Conservation (phyloP, 2,329 filamentous ascomycete genomes). For the Colletotrichum orchidophilum region DNA sequence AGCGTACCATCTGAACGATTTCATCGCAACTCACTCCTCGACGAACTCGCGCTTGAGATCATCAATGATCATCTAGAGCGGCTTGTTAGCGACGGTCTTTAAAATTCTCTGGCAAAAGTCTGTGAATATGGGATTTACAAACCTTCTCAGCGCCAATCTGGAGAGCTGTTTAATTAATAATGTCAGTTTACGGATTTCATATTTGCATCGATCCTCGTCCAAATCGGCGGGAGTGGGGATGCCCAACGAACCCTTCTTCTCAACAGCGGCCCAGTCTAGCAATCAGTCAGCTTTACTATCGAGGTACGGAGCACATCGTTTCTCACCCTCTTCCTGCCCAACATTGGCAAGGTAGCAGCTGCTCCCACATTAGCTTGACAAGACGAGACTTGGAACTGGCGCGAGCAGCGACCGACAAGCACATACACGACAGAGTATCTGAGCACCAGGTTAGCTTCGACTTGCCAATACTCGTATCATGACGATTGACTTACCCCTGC, state of each 20-base stretch:
- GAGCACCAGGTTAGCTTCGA: not conserved
- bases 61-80: constrained; percentile 55
- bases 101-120: not conserved
- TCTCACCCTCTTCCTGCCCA: constrained; percentile 68
- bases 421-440: constrained; percentile 27
- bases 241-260: constrained; percentile 67
- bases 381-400: not conserved
- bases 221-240: not conserved
- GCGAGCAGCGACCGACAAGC: not conserved
- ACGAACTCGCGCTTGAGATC: constrained; percentile 78
- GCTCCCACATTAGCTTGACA: not conserved
- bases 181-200: not conserved
- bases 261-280: constrained; percentile 71
- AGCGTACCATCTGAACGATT: not conserved
- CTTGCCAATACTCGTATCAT: not conserved
- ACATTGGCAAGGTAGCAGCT: constrained; percentile 67
- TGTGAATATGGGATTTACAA: not conserved
- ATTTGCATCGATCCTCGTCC: not conserved
- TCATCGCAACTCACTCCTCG: constrained; percentile 48
- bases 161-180: constrained; percentile 10
- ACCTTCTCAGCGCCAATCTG: constrained; percentile 34
- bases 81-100: not conserved
- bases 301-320: not conserved
- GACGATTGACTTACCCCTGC: not conserved
- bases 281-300: not conserved